phyloP scores from a whole-genome alignment of 768 basidiomycete species.

The Mycena olivaceomarginata region DNA sequence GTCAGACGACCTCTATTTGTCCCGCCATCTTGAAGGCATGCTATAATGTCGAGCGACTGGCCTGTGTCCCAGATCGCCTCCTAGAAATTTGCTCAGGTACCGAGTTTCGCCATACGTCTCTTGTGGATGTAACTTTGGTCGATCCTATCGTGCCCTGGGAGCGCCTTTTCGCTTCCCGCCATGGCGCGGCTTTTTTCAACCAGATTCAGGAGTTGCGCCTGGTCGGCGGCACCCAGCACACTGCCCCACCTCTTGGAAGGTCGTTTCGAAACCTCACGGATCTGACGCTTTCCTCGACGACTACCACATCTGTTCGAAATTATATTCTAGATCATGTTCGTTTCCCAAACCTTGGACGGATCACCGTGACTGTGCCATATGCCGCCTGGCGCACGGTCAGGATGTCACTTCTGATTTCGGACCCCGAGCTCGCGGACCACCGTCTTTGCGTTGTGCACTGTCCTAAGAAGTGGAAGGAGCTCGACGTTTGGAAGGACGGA shows the following conservation, averaged over 20 bases:
- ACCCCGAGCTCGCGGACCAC: constrained; percentile 16
- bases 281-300: constrained; percentile 14
- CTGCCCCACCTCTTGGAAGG: constrained; percentile 11
- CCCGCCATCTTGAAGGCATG: constrained; percentile 16
- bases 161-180: constrained; percentile 23
- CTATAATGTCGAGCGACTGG: constrained; percentile 14
- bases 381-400: constrained; percentile 17
- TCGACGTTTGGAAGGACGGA: constrained; percentile 34
- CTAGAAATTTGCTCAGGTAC: constrained; percentile 17
- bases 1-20: background rate
- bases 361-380: constrained; percentile 25
- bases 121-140: constrained; percentile 25
- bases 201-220: constrained; percentile 24
- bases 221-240: constrained; percentile 20
- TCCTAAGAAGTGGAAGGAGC: constrained; percentile 37
- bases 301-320: background rate
- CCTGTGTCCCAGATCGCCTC: constrained; percentile 13
- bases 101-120: constrained; percentile 21
- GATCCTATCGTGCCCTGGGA: constrained; percentile 31
- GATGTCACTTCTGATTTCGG: constrained; percentile 31
- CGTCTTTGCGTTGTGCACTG: constrained; percentile 35
- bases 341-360: constrained; percentile 13
- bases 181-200: constrained; percentile 19
- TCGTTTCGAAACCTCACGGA: constrained; percentile 21
- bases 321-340: background rate